phyloP scores from a whole-genome alignment of 2,329 filamentous ascomycete species.

The Berkeleyomyces basicola region DNA sequence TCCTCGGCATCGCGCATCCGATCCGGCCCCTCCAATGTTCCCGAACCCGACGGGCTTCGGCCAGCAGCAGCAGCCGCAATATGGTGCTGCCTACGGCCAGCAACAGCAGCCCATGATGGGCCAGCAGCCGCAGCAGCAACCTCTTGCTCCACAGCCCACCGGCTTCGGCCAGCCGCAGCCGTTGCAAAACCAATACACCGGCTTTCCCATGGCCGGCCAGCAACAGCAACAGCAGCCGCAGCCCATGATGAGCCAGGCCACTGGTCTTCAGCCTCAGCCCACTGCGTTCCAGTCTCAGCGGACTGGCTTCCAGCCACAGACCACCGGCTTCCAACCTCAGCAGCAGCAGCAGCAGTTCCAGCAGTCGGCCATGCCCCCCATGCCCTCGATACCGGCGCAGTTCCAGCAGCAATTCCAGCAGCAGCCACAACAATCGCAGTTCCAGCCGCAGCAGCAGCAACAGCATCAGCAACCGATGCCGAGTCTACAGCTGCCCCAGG shows the following conservation, averaged over 20 bases:
- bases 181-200: constrained; percentile 42
- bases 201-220: constrained; percentile 37
- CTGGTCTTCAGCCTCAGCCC: constrained; percentile 11
- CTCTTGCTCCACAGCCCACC: constrained; percentile 40
- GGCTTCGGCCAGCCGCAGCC: constrained; percentile 34
- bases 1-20: background rate
- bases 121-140: constrained; percentile 31
- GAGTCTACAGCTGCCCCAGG: constrained; percentile 26
- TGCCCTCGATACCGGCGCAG: constrained; percentile 43
- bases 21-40: constrained; percentile 46
- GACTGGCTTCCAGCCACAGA: constrained; percentile 10
- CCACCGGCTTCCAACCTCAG: constrained; percentile 11
- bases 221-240: constrained; percentile 36
- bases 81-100: constrained; percentile 33
- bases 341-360: constrained; percentile 40
- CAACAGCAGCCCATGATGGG: constrained; percentile 9
- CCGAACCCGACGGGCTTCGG: constrained; percentile 70
- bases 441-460: constrained; percentile 25
- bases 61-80: constrained; percentile 35
- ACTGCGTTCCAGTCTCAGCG: constrained; percentile 11
- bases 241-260: constrained; percentile 40
- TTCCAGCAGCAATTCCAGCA: constrained; percentile 42
- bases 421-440: constrained; percentile 27
- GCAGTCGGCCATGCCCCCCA: constrained; percentile 37
- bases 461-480: constrained; percentile 26